Conservation (phyloP, 2,329 filamentous ascomycete species). For the Colletotrichum incanum region DNA sequence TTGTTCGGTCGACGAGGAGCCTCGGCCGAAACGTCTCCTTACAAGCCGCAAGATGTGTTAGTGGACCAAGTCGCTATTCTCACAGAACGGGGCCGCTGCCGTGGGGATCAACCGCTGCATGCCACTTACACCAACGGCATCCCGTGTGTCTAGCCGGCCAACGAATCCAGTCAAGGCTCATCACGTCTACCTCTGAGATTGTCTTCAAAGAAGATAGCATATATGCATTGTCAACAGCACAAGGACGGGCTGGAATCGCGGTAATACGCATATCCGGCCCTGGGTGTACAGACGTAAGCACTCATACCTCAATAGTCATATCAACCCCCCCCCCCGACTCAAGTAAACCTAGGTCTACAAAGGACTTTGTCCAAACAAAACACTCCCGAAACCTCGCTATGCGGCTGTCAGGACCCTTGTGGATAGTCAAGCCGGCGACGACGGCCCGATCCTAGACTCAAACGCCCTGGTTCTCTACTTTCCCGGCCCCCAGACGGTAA, state of each 20-base stretch:
- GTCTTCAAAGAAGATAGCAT: slow-evolving; percentile 74
- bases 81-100: slow-evolving; percentile 7
- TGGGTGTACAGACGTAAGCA: slow-evolving; percentile 75
- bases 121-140: background rate
- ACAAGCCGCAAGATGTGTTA: slow-evolving; percentile 33
- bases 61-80: slow-evolving; percentile 7
- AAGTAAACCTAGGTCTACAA: slow-evolving; percentile 61
- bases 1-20: slow-evolving; percentile 26
- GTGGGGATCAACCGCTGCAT: background rate
- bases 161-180: background rate
- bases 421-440: slow-evolving; percentile 57
- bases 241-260: slow-evolving; percentile 90
- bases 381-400: slow-evolving; percentile 64
- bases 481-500: slow-evolving; percentile 84
- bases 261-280: slow-evolving; percentile 90
- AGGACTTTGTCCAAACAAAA: slow-evolving; percentile 64
- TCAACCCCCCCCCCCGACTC: background rate
- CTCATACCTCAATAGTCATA: background rate
- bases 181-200: background rate
- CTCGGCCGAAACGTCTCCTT: slow-evolving; percentile 23
- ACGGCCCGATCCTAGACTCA: slow-evolving; percentile 78
- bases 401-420: slow-evolving; percentile 84
- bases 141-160: background rate
- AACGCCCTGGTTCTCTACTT: slow-evolving; percentile 88
- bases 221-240: slow-evolving; percentile 90